Percentiles rank a stretch among this genome's conserved stretches.
phyloP scores from a whole-genome alignment of 108 stramenopile species.

The Cylindrotheca closterium region DNA sequence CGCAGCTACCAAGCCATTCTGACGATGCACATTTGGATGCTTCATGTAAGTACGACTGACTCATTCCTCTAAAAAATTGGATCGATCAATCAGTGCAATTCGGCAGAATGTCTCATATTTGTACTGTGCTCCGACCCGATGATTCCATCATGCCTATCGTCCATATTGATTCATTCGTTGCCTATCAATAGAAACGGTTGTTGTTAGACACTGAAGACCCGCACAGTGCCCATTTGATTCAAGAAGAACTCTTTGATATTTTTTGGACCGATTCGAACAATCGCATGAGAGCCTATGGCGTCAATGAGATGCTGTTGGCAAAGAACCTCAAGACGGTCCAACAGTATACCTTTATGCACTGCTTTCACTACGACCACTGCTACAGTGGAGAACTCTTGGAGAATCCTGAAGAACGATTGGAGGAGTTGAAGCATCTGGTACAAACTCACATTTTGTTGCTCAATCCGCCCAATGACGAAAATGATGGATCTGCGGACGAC shows the following conservation, averaged over 20 bases:
- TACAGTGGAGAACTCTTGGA: slow-evolving; percentile 68
- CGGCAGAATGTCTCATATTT: no score
- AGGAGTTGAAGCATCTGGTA: slow-evolving; percentile 50
- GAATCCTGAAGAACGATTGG: slow-evolving; percentile 58
- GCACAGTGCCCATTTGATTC: slow-evolving; percentile 47
- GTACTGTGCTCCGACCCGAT: no score
- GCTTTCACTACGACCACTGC: slow-evolving; percentile 84
- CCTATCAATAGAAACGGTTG: slow-evolving; percentile 31
- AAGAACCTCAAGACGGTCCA: slow-evolving; percentile 88
- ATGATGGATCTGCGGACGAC: no score
- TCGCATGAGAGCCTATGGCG: slow-evolving; percentile 78
- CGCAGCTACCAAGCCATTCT: slow-evolving; percentile 81
- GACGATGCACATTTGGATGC: slow-evolving; percentile 90
- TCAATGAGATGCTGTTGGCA: slow-evolving; percentile 79
- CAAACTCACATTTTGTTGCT: slow-evolving; percentile 35
- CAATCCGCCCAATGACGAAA: no score
- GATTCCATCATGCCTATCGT: no score
- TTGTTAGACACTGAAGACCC: slow-evolving; percentile 56
- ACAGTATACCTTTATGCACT: slow-evolving; percentile 79
- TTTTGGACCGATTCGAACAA: slow-evolving; percentile 83
- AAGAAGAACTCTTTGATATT: slow-evolving; percentile 91
- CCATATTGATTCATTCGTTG: no score
- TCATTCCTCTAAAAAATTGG: no score
- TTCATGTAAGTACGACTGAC: slow-evolving; percentile 86
- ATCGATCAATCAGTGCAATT: no score